Evolutionary conservation across 2,329 filamentous ascomycete species (phyloP), one percentile per base, ranked within the genome.

Genomic region (Hymenoscyphus scutula): DNA sequence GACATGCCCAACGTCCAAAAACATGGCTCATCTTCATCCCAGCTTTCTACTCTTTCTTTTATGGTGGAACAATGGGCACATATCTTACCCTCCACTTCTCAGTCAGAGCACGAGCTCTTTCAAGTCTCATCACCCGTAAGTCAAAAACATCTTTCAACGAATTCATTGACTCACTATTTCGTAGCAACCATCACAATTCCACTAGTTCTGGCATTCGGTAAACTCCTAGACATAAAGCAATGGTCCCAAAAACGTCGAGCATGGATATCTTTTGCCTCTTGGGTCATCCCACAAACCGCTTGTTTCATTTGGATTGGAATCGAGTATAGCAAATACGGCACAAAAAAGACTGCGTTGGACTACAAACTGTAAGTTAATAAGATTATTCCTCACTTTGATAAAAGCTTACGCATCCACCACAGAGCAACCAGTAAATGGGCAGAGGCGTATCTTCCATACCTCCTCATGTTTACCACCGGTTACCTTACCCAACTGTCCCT

Each of bases 61-160:
- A 74, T 23, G 75, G 75, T 30, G 76, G 74, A 30, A 75, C 73
- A 1, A 72, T 75, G 73, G 74, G 74, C 2, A 76, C 74, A 1
- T 84, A 83, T 66, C 74, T 82, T 23, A 79, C 81, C 13, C 78
- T 77, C 15, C 91, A 87, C 85, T 90, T 91, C 71, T 82, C 81
- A 1, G 89, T 91, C 2, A 82, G 89, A 2, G 79, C 87, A 1
- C 80, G 89, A 51, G 87, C 89, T 0, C 77, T 91, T 5, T 74
- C 74, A 2, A 71, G 74, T 15, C 72, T 74, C 3, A 67, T 75
- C 27, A 68, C 69, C 27, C 73, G 72, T 69, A 68, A 66, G 69
- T 68, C 2, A 17, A 6, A 2, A 19, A 6, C 3, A 11, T 5
- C 41, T 2, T 5, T 11, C n/a, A 8, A 3, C n/a, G 2, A 19